phyloP scores from a whole-genome alignment of 441 rosid species.

The Bruguiera hainesii region DNA sequence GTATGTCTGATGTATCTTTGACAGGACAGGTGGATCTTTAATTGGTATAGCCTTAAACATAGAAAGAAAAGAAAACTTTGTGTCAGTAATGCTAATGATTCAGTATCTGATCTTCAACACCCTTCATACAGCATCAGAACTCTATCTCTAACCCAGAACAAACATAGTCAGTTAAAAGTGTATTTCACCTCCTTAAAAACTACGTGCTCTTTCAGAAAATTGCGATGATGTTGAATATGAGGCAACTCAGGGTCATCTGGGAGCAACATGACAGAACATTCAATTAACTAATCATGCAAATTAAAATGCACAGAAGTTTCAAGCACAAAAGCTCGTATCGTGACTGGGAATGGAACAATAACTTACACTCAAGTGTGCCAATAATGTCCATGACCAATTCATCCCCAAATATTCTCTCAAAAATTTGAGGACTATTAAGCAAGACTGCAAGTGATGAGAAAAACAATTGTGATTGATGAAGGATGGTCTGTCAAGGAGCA shows the following conservation, averaged over 20 bases:
- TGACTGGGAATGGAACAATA: slow-evolving; percentile 10
- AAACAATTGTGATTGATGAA: slow-evolving; percentile 24
- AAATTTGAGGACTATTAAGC: slow-evolving; percentile 88
- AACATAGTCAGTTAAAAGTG: background rate
- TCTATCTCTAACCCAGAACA: background rate
- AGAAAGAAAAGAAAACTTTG: slow-evolving; percentile 7
- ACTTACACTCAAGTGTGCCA: slow-evolving; percentile 98
- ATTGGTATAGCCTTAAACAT: slow-evolving; percentile 83
- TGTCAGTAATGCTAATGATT: slow-evolving; percentile 10
- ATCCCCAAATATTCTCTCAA: slow-evolving; percentile 93
- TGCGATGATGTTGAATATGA: slow-evolving; percentile 79
- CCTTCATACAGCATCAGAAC: background rate
- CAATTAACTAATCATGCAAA: background rate
- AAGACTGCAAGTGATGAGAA: slow-evolving; percentile 56
- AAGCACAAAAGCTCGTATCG: background rate
- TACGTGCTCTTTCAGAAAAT: slow-evolving; percentile 87
- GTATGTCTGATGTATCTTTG: slow-evolving; percentile 98
- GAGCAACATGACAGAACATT: slow-evolving; percentile 1
- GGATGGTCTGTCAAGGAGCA: slow-evolving; percentile 15
- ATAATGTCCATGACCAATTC: slow-evolving; percentile 93
- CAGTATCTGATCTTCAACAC: background rate
- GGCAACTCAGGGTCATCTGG: slow-evolving; percentile 93
- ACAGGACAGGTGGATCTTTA: slow-evolving; percentile 73
- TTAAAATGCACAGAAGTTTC: background rate
- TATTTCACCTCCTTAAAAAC: slow-evolving; percentile 89